A percentile compares a stretch with the other conserved stretches of the same genome.
phyloP scores from a whole-genome alignment of 495 filamentous ascomycete genomes.

The Xylaria longipes region DNA sequence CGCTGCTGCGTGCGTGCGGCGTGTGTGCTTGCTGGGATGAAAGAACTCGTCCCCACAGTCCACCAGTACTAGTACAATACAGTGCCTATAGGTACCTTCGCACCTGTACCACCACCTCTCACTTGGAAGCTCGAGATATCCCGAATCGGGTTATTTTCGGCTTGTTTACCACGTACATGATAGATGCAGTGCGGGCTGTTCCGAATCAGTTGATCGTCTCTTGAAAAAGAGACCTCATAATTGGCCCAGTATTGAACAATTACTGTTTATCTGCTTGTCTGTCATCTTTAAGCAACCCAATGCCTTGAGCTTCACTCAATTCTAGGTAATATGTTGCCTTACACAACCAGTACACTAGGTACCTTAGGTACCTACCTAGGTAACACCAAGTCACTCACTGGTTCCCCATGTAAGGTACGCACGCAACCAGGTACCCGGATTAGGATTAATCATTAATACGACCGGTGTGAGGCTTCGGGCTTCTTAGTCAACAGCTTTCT shows the following conservation, averaged over 20 bases:
- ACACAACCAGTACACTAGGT: no score
- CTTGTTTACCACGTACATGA: neutral
- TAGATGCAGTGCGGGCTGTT: neutral
- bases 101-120: no score
- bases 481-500: no score
- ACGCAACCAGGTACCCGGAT: neutral
- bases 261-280: neutral
- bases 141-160: slow-evolving; percentile 1
- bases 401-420: no score
- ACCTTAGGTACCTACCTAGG: no score
- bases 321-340: neutral
- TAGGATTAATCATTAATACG: no score
- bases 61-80: neutral
- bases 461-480: no score
- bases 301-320: neutral
- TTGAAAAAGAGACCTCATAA: neutral
- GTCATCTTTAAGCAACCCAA: neutral
- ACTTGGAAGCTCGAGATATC: neutral
- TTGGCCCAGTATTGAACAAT: neutral
- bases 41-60: neutral
- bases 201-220: neutral
- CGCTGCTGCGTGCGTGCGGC: neutral
- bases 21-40: neutral
- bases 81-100: neutral
- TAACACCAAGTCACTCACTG: no score